Evolutionary conservation across 2,329 filamentous ascomycete species (phyloP).

Genomic region (Aspergillus ustus): DNA sequence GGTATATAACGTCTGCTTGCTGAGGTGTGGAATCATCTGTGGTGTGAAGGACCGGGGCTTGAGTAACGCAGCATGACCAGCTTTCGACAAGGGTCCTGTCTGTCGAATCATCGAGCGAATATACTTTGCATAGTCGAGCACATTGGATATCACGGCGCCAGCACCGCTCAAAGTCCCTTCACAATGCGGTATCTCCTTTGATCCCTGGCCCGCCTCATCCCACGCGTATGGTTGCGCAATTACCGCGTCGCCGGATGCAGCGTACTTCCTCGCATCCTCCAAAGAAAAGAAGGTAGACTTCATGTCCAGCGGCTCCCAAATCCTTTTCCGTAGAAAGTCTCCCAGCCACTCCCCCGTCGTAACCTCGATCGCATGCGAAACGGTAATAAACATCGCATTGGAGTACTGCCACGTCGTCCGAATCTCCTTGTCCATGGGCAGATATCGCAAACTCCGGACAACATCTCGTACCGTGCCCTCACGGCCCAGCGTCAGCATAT

Average conservation of each 20-base stretch:
- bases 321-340: constrained; percentile 22
- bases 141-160: constrained; percentile 32
- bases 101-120: constrained; percentile 27
- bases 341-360: constrained; percentile 20
- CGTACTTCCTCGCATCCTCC: constrained; percentile 17
- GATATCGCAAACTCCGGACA: constrained; percentile 26
- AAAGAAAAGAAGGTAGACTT: constrained; percentile 30
- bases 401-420: constrained; percentile 29
- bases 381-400: constrained; percentile 31
- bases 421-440: constrained; percentile 25
- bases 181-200: constrained; percentile 21
- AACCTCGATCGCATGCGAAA: constrained; percentile 26
- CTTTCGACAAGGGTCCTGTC: constrained; percentile 19
- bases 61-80: constrained; percentile 23
- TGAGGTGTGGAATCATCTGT: background rate
- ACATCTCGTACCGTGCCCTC: constrained; percentile 19
- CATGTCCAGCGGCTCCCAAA: constrained; percentile 31
- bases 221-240: constrained; percentile 29
- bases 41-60: constrained; percentile 23
- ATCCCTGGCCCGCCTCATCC: constrained; percentile 18
- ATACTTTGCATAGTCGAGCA: constrained; percentile 33
- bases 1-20: constrained; percentile 25
- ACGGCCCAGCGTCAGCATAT: constrained; percentile 18
- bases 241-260: background rate
- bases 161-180: constrained; percentile 26